phyloP scores from a whole-genome alignment of 805 yeast genomes.

The Wickerhamomyces chambardii region DNA sequence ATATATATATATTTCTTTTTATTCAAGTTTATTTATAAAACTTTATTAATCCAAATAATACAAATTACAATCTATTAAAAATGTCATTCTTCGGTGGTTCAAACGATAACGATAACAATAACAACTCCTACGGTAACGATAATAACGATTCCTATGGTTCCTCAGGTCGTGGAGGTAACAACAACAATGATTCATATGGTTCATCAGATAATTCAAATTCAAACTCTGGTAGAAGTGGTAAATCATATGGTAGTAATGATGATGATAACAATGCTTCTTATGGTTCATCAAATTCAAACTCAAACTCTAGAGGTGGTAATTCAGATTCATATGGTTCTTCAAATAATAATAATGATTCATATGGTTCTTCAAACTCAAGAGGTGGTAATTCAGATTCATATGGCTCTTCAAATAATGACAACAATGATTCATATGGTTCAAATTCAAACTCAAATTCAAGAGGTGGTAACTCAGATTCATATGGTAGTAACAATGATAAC shows the following conservation, averaged over 20 bases:
- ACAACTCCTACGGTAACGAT: slow-evolving; percentile 4
- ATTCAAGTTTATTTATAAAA: too few relatives aligned
- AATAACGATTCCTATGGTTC: slow-evolving; percentile 17
- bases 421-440: neutral
- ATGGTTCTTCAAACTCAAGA: slow-evolving; percentile 17
- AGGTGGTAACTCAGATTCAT: neutral
- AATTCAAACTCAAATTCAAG: too few relatives aligned
- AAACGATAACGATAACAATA: too few relatives aligned
- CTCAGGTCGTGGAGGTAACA: slow-evolving; percentile 16
- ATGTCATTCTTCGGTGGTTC: too few relatives aligned
- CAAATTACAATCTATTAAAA: too few relatives aligned
- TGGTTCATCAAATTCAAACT: slow-evolving; percentile 9
- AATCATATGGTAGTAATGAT: slow-evolving; percentile 7
- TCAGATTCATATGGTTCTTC: slow-evolving; percentile 18
- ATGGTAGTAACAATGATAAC: neutral
- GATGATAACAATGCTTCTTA: slow-evolving; percentile 9
- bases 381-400: slow-evolving; percentile 11
- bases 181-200: slow-evolving; percentile 15
- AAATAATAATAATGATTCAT: slow-evolving; percentile 12
- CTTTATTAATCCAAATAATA: too few relatives aligned
- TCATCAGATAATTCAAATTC: too few relatives aligned
- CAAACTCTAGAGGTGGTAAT: neutral
- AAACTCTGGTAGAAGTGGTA: slow-evolving; percentile 10
- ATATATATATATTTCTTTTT: too few relatives aligned
- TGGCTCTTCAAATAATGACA: slow-evolving; percentile 11